Base-by-base conservation (phyloP, 345 rosid species). In the Brassica nigra region DNA sequence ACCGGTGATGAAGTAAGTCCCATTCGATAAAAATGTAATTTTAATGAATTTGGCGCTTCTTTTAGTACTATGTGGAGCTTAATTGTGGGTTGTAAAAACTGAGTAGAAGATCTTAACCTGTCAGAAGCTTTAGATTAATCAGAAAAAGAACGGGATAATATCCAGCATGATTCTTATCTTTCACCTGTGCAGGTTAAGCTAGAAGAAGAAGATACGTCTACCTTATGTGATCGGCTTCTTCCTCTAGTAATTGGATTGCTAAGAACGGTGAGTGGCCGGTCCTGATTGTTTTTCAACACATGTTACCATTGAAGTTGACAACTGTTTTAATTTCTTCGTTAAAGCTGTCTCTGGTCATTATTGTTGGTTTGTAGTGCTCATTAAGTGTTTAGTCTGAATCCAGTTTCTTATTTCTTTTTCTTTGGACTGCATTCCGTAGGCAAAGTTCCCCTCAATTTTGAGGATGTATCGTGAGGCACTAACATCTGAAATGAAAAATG, bases 401-500 rank as follows among this genome's bases (percentile, higher is more conserved):
- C 73, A 31, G 73, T 65, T 55, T 66, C 77, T 75, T 72, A 80
- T 67, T 59, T 59, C 11, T 76, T 76, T 75, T 54, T 68, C 34
- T 14, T 42, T 78, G 11, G 47, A 67, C 66, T 81, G 57, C 29
- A 49, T 49, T 49, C 15, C 70, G 64, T 87, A 95, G 99, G 98
- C 94, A 68, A 95, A 89, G 90, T 94, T 95, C 68, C 99, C 98
- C 15, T 85, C 89, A 57, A 83, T 95, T 59, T 85, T 95, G 92
- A 91, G 98, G 83, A 82, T 86, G 31, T 95, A 95, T 76, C 97
- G 90, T 10, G 99, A 93, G 69, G 89, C 91, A 61, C 90, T 95
- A 73, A 95, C 98, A 42, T 90, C 93, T 6, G 91, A 91, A 85
- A 93, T 95, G 98, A 95, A 95, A 89, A 84, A 86, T 71, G 89